Percentiles rank a stretch among this genome's conserved stretches.
phyloP scores from a whole-genome alignment of 1,139 yeast species.

The Yamadazyma songkhlaensis region DNA sequence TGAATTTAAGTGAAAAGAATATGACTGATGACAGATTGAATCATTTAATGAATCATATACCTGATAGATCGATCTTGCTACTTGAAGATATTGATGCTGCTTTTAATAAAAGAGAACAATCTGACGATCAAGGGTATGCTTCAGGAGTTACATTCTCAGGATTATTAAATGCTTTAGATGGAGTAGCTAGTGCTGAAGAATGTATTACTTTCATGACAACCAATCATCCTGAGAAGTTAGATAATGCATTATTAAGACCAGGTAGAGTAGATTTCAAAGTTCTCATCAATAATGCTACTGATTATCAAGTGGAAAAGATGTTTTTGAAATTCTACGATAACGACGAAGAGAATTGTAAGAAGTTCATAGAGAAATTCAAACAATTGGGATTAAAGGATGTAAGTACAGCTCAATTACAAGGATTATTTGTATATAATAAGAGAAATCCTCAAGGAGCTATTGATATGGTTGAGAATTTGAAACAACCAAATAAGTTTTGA shows the following conservation, averaged over 20 bases:
- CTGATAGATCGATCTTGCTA: constrained; percentile 78
- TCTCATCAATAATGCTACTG: constrained; percentile 80
- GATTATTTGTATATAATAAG: constrained; percentile 90
- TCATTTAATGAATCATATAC: constrained; percentile 94
- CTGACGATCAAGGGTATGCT: constrained; percentile 67
- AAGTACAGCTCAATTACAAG: constrained; percentile 94
- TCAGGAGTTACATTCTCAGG: constrained; percentile 97
- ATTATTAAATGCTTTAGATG: constrained; percentile 87
- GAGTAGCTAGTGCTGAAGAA: constrained; percentile 98
- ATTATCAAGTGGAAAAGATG: constrained; percentile 77
- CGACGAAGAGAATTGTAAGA: constrained; percentile 55
- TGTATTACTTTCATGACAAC: constrained; percentile 97
- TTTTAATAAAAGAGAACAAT: constrained; percentile 76
- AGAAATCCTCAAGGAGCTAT: constrained; percentile 78
- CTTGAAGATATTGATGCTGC: constrained; percentile 97
- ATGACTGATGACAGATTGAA: constrained; percentile 91
- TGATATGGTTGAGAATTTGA: constrained; percentile 48
- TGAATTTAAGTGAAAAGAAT: constrained; percentile 86
- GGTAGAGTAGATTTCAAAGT: constrained; percentile 91
- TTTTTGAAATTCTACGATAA: constrained; percentile 82
- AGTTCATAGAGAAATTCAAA: constrained; percentile 54
- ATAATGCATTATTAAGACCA: constrained; percentile 83
- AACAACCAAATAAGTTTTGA: constrained; percentile 3
- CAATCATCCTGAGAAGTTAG: constrained; percentile 90
- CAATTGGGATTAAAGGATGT: constrained; percentile 54